phyloP scores from a whole-genome alignment of 306 rosid genomes.

The Bauhinia variegata region DNA sequence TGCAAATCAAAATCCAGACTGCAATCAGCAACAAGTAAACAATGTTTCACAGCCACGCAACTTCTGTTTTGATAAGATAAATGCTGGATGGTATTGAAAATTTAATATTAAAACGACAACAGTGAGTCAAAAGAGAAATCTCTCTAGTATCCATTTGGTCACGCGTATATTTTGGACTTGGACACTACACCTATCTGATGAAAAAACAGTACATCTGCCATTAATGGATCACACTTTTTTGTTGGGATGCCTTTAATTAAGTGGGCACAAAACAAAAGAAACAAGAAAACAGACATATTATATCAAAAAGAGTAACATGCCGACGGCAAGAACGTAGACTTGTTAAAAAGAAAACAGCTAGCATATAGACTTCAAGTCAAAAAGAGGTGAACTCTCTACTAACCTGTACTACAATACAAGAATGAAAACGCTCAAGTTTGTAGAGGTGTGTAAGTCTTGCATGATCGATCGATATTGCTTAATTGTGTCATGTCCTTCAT shows the following conservation, averaged over 20 bases:
- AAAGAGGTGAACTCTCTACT: slow-evolving; percentile 22
- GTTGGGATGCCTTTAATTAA: too few species aligned
- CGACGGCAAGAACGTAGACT: slow-evolving; percentile 27
- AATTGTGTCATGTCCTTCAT: slow-evolving; percentile 7
- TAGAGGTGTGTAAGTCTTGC: slow-evolving; percentile 14
- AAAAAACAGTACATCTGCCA: slow-evolving; percentile 12
- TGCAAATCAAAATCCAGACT: too few species aligned
- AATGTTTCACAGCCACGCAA: too few species aligned
- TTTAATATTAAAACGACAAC: too few species aligned
- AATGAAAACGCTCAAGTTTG: neutral
- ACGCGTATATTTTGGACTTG: neutral
- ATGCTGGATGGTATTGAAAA: neutral
- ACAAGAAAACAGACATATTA: slow-evolving; percentile 5
- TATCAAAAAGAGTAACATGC: slow-evolving; percentile 13
- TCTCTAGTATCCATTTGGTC: too few species aligned
- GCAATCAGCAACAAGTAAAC: slow-evolving; percentile 30
- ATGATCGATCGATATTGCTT: too few species aligned
- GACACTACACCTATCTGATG: neutral
- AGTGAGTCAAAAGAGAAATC: too few species aligned
- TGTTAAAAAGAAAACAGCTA: slow-evolving; percentile 25
- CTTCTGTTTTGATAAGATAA: too few species aligned
- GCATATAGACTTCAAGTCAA: slow-evolving; percentile 36
- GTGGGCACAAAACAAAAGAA: too few species aligned
- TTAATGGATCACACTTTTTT: neutral
- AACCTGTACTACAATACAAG: slow-evolving; percentile 11